Evolutionary conservation across 106 monocot genomes (phyloP), one percentile per base, ranked within the genome.

Genomic region (Acorus gramineus): DNA sequence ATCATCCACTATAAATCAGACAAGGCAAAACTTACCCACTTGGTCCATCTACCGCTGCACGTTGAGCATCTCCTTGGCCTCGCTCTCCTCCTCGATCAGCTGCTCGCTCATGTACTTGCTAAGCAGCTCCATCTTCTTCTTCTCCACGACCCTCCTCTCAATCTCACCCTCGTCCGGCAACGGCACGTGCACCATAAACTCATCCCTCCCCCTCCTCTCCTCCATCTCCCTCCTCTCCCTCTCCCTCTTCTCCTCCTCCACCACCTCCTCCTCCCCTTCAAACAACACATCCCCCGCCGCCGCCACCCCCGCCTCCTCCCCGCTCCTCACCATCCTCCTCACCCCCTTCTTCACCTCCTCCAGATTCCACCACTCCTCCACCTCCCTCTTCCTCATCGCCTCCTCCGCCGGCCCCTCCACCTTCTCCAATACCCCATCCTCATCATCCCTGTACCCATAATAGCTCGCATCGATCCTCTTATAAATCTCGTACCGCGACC

Each of bases 401-500:
- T 14, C 73, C 69, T 90, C 76, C 6, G 94, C 89, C 1, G 79
- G 74, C 2, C 70, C 85, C 71, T 96, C 90, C 8, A 90, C 52
- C 74, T 85, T 87, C 82, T 86, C 90, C 11, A 96, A 65, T 52
- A 96, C 85, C 43, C 95, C 95, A 53, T 96, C 95, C 73, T 96
- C 95, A 9, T 96, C 95, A 50, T 96, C 95, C 13, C 87, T 72
- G 70, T 90, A 96, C 7, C 95, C 95, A 60, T 96, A 96, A 59
- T 96, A 96, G 68, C 87, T 82, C 1, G 95, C 90, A 61, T 90
- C 78, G 46, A 96, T 96, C 46, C 95, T 74, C 69, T 96, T 96
- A 64, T 96, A 87, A 10, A 96, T 96, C 49, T 96, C 87, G 47
- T 96, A 90, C 45, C 95, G 69, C 3, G 82, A 81, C 53, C 90